Evolutionary conservation across 495 filamentous ascomycete genomes (phyloP).

Genomic region (Halenospora varia): DNA sequence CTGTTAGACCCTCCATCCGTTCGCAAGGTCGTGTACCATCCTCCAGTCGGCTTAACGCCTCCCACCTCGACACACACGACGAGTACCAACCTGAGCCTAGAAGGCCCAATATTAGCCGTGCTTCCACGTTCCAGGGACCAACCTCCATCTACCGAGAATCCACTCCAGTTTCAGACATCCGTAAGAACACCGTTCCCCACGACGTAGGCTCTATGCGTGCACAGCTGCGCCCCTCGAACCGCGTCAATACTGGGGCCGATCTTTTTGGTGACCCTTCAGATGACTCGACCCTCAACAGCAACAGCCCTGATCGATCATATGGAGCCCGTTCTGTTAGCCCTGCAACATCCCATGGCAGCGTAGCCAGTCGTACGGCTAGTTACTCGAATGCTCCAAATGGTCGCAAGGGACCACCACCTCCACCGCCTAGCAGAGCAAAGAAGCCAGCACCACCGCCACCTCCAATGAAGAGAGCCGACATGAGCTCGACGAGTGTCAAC

Average conservation of each 20-base stretch:
- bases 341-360: constrained; percentile 24
- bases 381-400: constrained; percentile 17
- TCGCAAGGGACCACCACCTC: constrained; percentile 24
- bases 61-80: constrained; percentile 6
- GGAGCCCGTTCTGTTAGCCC: constrained; percentile 23
- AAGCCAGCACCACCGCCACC: constrained; percentile 25
- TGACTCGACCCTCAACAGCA: constrained; percentile 25
- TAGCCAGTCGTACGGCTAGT: constrained; percentile 11
- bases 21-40: constrained; percentile 32
- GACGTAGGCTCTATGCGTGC: constrained; percentile 14
- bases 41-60: constrained; percentile 10
- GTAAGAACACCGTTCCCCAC: constrained; percentile 14
- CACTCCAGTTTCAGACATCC: constrained; percentile 8
- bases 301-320: constrained; percentile 24
- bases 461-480: constrained; percentile 25
- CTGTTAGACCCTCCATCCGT: constrained; percentile 59
- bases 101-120: constrained; percentile 17
- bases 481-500: constrained; percentile 16
- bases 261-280: constrained; percentile 28
- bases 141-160: constrained; percentile 24
- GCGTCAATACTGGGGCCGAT: constrained; percentile 23
- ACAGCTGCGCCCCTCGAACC: constrained; percentile 22
- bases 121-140: constrained; percentile 26
- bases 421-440: constrained; percentile 23
- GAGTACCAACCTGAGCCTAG: constrained; percentile 15